phyloP scores from a whole-genome alignment of 2,329 filamentous ascomycete genomes.

The Pseudogymnoascus sp. region DNA sequence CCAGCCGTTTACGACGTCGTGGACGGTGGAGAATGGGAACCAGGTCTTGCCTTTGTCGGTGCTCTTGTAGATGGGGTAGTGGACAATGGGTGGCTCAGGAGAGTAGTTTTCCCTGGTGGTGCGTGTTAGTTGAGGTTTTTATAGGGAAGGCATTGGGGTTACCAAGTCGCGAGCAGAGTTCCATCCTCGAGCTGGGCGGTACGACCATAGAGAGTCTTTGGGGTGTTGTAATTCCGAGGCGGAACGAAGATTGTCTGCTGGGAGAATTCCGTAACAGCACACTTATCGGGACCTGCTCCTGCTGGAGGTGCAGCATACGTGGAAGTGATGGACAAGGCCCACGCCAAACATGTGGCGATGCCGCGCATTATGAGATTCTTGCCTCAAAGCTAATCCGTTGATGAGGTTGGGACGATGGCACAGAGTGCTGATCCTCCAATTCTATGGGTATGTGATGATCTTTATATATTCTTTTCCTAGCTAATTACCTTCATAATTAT shows the following conservation, averaged over 20 bases:
- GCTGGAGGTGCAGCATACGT: neutral
- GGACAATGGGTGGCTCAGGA: slow-evolving; percentile 40
- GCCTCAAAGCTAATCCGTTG: neutral
- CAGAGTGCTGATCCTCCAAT: neutral
- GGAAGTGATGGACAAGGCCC: neutral
- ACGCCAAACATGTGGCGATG: neutral
- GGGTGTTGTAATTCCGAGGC: slow-evolving; percentile 22
- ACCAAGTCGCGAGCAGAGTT: slow-evolving; percentile 43
- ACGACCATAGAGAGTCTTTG: slow-evolving; percentile 27
- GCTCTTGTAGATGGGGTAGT: slow-evolving; percentile 46
- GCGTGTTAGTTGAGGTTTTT: neutral
- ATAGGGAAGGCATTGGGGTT: neutral
- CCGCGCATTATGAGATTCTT: neutral
- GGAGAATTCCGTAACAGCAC: slow-evolving; percentile 16
- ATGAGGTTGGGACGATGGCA: neutral
- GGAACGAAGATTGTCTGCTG: slow-evolving; percentile 24
- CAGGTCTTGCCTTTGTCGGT: slow-evolving; percentile 50
- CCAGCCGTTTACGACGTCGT: slow-evolving; percentile 54
- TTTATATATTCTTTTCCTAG: neutral
- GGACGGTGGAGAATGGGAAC: slow-evolving; percentile 52
- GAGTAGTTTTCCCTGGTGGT: slow-evolving; percentile 39
- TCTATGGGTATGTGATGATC: neutral
- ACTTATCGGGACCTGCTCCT: neutral
- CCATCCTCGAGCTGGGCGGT: slow-evolving; percentile 28
- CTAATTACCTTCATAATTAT: neutral